These are phyloP conservation scores for Phytopythium sindhum DNA, from an alignment of 352 stramenopile species.

Conservation along the genomic window DNA sequence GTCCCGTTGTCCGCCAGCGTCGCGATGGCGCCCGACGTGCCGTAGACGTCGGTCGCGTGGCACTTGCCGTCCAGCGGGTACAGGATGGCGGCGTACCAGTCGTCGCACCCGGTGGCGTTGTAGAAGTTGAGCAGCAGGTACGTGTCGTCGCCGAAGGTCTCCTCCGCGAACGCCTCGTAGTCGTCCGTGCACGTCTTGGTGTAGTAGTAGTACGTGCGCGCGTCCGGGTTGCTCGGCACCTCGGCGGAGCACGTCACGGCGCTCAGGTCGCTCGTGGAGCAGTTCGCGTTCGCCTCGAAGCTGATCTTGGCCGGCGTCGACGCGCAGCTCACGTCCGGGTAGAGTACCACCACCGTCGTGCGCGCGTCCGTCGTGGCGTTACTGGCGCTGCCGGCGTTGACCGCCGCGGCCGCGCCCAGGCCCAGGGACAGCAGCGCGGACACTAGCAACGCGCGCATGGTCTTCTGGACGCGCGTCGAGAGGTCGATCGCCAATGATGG, in stretches of 20 bases:
- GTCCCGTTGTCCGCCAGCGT: background rate
- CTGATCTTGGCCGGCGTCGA: slow-evolving; percentile 8
- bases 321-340: slow-evolving; percentile 5
- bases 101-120: slow-evolving; percentile 1
- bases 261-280: background rate
- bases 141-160: background rate
- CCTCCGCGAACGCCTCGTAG: background rate
- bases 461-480: no score
- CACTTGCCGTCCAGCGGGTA: slow-evolving; percentile 9
- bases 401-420: background rate
- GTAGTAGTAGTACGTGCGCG: slow-evolving; percentile 7
- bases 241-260: slow-evolving; percentile 3
- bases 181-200: slow-evolving; percentile 5
- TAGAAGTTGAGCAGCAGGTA: slow-evolving; percentile 10
- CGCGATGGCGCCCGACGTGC: slow-evolving; percentile 3
- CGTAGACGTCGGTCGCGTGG: slow-evolving; percentile 6
- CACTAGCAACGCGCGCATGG: background rate
- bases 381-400: no score
- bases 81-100: slow-evolving; percentile 8
- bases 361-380: no score
- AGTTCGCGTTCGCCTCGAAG: slow-evolving; percentile 6
- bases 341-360: slow-evolving; percentile 4
- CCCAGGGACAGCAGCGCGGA: background rate
- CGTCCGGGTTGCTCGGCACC: slow-evolving; percentile 3
- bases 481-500: no score